phyloP scores from a whole-genome alignment of 148 eudicot species.

The Rhododendron mucronatum region DNA sequence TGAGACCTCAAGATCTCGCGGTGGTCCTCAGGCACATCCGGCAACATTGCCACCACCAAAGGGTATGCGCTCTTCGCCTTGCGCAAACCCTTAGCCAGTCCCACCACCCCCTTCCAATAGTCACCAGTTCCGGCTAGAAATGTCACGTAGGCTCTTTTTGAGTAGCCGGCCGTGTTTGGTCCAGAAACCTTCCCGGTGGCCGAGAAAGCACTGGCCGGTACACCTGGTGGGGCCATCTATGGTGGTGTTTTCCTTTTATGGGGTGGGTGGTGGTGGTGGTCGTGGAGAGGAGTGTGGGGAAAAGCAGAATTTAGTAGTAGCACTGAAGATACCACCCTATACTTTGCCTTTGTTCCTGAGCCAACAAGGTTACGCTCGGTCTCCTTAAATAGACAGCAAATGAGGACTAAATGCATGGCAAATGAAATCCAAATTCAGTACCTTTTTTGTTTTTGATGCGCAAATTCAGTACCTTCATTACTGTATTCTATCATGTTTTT shows the following conservation, averaged over 20 bases:
- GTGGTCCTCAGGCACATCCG: constrained; percentile 45
- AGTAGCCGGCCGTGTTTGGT: not conserved
- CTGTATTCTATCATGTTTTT: not conserved
- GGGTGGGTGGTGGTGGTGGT: not conserved
- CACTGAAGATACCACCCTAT: not conserved
- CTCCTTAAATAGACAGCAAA: constrained; percentile 8
- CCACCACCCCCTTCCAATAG: constrained; percentile 48
- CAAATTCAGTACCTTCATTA: not conserved
- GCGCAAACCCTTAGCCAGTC: constrained; percentile 43
- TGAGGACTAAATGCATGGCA: constrained; percentile 2
- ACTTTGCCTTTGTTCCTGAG: constrained; percentile 5
- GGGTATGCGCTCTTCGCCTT: constrained; percentile 34
- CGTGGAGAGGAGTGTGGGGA: not conserved
- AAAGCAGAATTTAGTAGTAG: not conserved
- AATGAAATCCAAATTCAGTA: constrained; percentile 13
- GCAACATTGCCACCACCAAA: constrained; percentile 40
- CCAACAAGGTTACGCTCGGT: not conserved
- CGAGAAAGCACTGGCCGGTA: not conserved
- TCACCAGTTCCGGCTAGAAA: constrained; percentile 46
- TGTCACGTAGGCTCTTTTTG: constrained; percentile 34
- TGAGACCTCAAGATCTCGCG: constrained; percentile 33
- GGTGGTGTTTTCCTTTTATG: not conserved
- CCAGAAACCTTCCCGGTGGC: not conserved
- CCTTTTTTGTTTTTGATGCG: too few species aligned
- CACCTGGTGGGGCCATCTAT: constrained; percentile 4